Percentiles rank a stretch among this genome's conserved stretches.
phyloP scores from a whole-genome alignment of 192 early-diverging fungal genomes.

The Chytriomyces sp. region DNA sequence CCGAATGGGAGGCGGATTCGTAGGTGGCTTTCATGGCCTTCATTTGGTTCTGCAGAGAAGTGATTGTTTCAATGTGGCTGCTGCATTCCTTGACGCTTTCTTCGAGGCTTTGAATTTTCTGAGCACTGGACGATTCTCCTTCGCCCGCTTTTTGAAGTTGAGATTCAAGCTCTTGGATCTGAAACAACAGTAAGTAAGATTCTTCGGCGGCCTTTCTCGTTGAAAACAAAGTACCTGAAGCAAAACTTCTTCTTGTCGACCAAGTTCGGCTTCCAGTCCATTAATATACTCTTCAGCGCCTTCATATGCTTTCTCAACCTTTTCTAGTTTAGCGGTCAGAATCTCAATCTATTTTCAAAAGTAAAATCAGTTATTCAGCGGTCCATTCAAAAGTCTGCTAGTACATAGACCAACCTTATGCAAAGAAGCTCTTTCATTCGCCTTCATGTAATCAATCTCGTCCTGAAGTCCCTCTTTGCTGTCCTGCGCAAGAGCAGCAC shows the following conservation, averaged over 20 bases:
- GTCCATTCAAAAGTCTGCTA: not conserved
- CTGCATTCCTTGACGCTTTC: not conserved
- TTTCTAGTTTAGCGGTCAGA: constrained; percentile 11
- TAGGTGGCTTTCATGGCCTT: no score
- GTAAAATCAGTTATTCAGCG: not conserved
- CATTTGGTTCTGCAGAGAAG: no score
- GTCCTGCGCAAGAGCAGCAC: not conserved
- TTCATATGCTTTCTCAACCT: constrained; percentile 24
- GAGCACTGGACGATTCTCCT: not conserved
- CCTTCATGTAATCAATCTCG: not conserved
- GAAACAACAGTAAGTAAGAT: not conserved
- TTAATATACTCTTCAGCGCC: constrained; percentile 32
- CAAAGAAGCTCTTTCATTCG: constrained; percentile 1
- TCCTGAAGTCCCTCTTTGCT: not conserved
- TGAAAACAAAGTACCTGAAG: constrained; percentile 5
- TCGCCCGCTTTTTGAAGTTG: constrained; percentile 3
- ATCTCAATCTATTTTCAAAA: constrained; percentile 13
- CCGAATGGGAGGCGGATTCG: not conserved
- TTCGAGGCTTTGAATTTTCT: not conserved
- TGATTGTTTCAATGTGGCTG: not conserved
- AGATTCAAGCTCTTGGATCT: constrained; percentile 8
- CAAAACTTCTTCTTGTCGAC: not conserved
- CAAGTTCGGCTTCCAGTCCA: constrained; percentile 18
- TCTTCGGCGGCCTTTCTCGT: not conserved
- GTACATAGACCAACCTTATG: constrained; percentile 5